Evolutionary conservation across 139 green algal species (phyloP), one percentile per base, ranked within the genome.

Genomic region (Chlamydomonas eustigma): DNA sequence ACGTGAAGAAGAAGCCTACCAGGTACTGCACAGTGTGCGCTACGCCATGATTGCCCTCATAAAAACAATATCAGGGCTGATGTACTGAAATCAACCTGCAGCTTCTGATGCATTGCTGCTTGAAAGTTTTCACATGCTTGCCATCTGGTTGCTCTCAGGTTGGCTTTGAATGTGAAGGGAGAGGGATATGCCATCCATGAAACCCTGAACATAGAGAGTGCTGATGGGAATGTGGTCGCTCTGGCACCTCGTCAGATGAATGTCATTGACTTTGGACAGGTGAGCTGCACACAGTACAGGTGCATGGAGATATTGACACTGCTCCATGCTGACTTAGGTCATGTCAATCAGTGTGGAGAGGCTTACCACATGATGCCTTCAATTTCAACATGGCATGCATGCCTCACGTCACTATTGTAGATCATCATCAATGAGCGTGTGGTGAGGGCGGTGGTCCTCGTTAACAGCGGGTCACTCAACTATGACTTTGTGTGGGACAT

Each of bases 181-280:
- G 91, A 95, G 76, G 91, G 91, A 36, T 92, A 90, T 51, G 81
- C 81, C 1, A 86, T 95, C 52, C 86, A 90, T 65, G 81, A 90
- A 32, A 39, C 51, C 50, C 65, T 94, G 77, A 69, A 87, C 69
- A 79, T 93, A 37, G 90, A 94, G 78, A 39, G 75, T 24, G 51
- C 81, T 6, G 83, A 90, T 73, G 83, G 85, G 28, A 76, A 28
- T 50, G 79, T 69, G 1, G 34, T 92, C 35, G 51, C 83, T 50
- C 78, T 93, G 50, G 78, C 81, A 32, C 71, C 82, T 2, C 35
- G 77, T 37, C 5, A 75, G 24, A 34, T 65, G 34, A 95, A 95
- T 78, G 65, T 50, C 0, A 18, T 94, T 5, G 90, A 94, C 83
- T 92, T 92, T 82, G 91, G 91, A 0, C 83, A 92, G 83, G 90